phyloP scores from a whole-genome alignment of 2,329 filamentous ascomycete species.

The Sporothrix phasma region DNA sequence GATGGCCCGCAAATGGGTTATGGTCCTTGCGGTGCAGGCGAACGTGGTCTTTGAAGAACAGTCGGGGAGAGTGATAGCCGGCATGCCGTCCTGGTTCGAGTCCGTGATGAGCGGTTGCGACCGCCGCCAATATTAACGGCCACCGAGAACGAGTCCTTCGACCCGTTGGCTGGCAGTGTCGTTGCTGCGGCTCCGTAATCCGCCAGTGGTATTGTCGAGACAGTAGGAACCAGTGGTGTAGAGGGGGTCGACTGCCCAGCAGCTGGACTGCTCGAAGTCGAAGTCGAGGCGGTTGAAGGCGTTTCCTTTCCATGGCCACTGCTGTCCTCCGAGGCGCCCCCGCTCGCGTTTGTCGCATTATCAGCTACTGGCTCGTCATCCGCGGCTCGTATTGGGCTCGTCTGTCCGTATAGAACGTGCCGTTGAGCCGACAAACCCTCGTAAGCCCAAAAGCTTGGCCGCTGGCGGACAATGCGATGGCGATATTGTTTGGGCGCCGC shows the following conservation, averaged over 20 bases:
- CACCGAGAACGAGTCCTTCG: conserved; percentile 17
- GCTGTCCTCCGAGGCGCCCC: not conserved
- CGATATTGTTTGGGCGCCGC: conserved; percentile 5
- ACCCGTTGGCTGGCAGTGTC: not conserved
- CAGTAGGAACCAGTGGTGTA: not conserved
- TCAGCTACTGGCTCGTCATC: not conserved
- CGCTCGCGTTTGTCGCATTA: not conserved
- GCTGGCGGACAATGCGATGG: not conserved
- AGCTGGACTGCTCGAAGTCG: not conserved
- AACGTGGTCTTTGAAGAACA: conserved; percentile 48
- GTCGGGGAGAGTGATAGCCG: conserved; percentile 44
- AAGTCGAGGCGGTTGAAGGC: not conserved
- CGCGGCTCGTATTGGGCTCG: conserved; percentile 1
- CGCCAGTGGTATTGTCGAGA: not conserved
- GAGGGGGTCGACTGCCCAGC: not conserved
- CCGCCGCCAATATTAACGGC: conserved; percentile 21
- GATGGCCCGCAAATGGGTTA: conserved; percentile 18
- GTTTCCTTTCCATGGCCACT: not conserved
- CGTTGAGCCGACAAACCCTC: conserved; percentile 11
- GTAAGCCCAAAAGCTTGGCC: not conserved
- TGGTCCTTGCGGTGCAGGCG: conserved; percentile 20
- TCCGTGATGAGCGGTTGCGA: conserved; percentile 11
- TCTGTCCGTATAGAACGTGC: conserved; percentile 2
- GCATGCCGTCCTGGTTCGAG: conserved; percentile 22
- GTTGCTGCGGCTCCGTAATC: not conserved